Evolutionary conservation across 345 rosid genomes (phyloP).

Genomic region (Rhizophora apiculata): DNA sequence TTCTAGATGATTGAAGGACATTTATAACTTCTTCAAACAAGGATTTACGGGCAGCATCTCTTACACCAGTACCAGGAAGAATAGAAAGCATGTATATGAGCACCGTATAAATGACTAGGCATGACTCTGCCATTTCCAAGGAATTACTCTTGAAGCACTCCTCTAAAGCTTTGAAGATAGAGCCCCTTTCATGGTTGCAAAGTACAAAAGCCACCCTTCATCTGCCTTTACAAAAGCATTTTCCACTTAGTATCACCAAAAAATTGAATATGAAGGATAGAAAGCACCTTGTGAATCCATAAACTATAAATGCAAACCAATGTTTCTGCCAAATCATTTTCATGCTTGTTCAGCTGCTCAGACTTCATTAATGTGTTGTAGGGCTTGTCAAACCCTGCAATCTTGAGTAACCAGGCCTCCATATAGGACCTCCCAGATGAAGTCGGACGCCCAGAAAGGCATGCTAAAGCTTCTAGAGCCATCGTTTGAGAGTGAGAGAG

Average conservation of each 20-base stretch:
- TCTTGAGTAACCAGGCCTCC: constrained; percentile 60
- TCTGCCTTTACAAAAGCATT: constrained; percentile 32
- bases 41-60: constrained; percentile 36
- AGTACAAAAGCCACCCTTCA: constrained; percentile 54
- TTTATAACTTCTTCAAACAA: constrained; percentile 56
- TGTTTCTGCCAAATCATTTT: constrained; percentile 36
- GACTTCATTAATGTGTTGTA: constrained; percentile 44
- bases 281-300: neutral
- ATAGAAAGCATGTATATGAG: constrained; percentile 50
- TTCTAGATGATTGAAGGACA: constrained; percentile 59
- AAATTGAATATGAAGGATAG: neutral
- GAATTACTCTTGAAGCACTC: constrained; percentile 63
- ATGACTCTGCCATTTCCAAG: constrained; percentile 47
- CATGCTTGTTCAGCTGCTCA: constrained; percentile 25
- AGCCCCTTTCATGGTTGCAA: constrained; percentile 64
- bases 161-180: constrained; percentile 58
- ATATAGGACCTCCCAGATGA: constrained; percentile 42
- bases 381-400: constrained; percentile 54
- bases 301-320: constrained; percentile 29
- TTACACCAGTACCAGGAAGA: constrained; percentile 58
- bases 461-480: constrained; percentile 45
- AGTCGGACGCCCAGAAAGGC: constrained; percentile 50
- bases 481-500: constrained; percentile 50
- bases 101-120: constrained; percentile 61
- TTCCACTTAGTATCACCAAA: constrained; percentile 2